Evolutionary conservation across 768 basidiomycete species (phyloP).

Genomic region (Suillus hirtellus): DNA sequence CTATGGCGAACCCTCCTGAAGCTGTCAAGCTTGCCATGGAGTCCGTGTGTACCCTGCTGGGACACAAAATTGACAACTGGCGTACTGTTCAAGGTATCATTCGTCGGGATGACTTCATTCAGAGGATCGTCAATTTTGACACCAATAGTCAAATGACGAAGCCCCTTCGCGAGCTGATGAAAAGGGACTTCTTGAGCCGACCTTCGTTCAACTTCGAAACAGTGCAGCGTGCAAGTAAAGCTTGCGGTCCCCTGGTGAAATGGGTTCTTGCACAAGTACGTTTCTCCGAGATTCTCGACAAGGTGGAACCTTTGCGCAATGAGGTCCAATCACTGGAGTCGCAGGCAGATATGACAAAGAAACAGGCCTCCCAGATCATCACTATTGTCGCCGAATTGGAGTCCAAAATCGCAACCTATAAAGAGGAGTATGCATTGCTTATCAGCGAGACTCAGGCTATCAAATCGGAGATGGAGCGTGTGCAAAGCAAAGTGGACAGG

Average conservation of each 20-base stretch:
- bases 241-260: slow-evolving; percentile 96
- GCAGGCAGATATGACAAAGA: slow-evolving; percentile 93
- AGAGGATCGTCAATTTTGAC: slow-evolving; percentile 93
- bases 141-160: slow-evolving; percentile 90
- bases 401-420: slow-evolving; percentile 88
- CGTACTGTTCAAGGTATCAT: slow-evolving; percentile 94
- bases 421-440: slow-evolving; percentile 94
- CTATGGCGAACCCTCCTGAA: slow-evolving; percentile 98
- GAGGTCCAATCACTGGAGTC: slow-evolving; percentile 92
- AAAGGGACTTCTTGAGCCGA: slow-evolving; percentile 86
- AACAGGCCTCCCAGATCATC: slow-evolving; percentile 87
- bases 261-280: slow-evolving; percentile 97
- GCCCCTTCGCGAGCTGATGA: slow-evolving; percentile 85
- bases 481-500: slow-evolving; percentile 95
- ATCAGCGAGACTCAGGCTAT: slow-evolving; percentile 98
- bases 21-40: slow-evolving; percentile 98
- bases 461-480: slow-evolving; percentile 96
- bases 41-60: slow-evolving; percentile 93
- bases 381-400: slow-evolving; percentile 93
- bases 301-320: slow-evolving; percentile 92
- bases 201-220: slow-evolving; percentile 94
- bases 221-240: slow-evolving; percentile 92
- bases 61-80: slow-evolving; percentile 97
- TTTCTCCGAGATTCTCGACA: slow-evolving; percentile 97
- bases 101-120: slow-evolving; percentile 95